Percentiles rank a stretch among this genome's conserved stretches.
Evolutionary conservation across 371 early-diverging fungal genomes (phyloP).

Genomic region (Rhizopus stolonifer): DNA sequence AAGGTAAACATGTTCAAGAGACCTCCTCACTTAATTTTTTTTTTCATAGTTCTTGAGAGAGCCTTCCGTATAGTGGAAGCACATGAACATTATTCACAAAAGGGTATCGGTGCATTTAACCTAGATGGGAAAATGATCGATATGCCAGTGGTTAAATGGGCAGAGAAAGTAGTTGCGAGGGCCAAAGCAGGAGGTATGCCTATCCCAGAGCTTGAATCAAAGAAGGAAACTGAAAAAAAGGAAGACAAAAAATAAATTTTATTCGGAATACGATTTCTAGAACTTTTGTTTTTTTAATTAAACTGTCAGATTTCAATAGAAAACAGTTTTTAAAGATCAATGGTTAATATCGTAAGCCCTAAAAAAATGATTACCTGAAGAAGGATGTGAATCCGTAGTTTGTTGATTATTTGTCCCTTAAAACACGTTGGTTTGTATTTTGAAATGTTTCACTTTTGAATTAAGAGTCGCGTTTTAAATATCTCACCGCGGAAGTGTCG

Average conservation of each 20-base stretch:
- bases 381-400: no score
- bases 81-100: slow-evolving; percentile 58
- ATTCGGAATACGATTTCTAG: background rate
- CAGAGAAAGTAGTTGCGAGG: slow-evolving; percentile 57
- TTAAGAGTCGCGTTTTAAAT: no score
- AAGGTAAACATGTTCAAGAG: slow-evolving; percentile 42
- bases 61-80: slow-evolving; percentile 68
- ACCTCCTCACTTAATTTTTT: background rate
- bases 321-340: no score
- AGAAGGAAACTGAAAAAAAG: slow-evolving; percentile 7
- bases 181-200: slow-evolving; percentile 57
- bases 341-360: no score
- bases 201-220: slow-evolving; percentile 35
- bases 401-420: no score
- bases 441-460: no score
- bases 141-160: slow-evolving; percentile 73
- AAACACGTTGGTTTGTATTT: no score
- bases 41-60: slow-evolving; percentile 52
- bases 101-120: slow-evolving; percentile 87
- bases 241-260: background rate
- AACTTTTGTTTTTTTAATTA: no score
- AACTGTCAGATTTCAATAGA: no score
- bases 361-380: no score
- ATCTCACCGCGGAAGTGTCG: no score
- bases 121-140: slow-evolving; percentile 83